Percentiles rank a stretch among this genome's conserved stretches.
Evolutionary conservation across 495 filamentous ascomycete species (phyloP).

Genomic region (Neurospora tetrasperma): DNA sequence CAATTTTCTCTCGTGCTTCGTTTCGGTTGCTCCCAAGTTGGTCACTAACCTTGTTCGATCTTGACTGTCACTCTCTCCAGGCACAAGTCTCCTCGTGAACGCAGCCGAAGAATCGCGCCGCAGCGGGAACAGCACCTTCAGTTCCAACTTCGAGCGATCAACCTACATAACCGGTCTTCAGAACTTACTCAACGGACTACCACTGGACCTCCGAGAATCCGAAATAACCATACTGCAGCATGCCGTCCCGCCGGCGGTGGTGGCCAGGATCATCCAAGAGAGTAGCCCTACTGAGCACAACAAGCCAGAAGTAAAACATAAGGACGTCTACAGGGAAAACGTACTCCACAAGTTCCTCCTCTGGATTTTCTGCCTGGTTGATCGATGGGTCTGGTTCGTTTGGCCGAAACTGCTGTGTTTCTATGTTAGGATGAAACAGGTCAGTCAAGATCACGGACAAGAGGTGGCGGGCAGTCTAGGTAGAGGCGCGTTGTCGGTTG

Average conservation of each 20-base stretch:
- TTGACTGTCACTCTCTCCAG: background rate
- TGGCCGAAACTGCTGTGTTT: constrained; percentile 1
- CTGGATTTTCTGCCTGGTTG: constrained; percentile 4
- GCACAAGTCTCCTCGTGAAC: constrained; percentile 11
- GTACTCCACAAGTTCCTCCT: constrained; percentile 9
- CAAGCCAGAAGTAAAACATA: background rate
- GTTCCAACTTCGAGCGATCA: constrained; percentile 43
- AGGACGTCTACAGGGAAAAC: background rate
- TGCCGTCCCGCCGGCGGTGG: constrained; percentile 31
- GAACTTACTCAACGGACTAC: constrained; percentile 58
- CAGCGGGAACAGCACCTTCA: background rate
- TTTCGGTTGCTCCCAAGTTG: background rate
- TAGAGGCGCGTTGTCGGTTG: background rate
- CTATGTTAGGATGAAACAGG: constrained; percentile 2
- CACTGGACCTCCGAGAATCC: constrained; percentile 42
- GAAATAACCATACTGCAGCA: constrained; percentile 35
- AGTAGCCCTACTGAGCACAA: background rate
- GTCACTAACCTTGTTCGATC: background rate
- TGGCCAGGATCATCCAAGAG: background rate
- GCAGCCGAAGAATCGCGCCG: constrained; percentile 2
- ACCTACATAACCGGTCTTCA: constrained; percentile 56
- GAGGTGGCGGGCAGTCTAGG: background rate
- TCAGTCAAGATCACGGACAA: constrained; percentile 5
- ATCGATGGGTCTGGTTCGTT: constrained; percentile 2
- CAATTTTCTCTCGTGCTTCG: background rate